Evolutionary conservation across 352 stramenopile species (phyloP).

Genomic region (Phytopythium kandeliae): DNA sequence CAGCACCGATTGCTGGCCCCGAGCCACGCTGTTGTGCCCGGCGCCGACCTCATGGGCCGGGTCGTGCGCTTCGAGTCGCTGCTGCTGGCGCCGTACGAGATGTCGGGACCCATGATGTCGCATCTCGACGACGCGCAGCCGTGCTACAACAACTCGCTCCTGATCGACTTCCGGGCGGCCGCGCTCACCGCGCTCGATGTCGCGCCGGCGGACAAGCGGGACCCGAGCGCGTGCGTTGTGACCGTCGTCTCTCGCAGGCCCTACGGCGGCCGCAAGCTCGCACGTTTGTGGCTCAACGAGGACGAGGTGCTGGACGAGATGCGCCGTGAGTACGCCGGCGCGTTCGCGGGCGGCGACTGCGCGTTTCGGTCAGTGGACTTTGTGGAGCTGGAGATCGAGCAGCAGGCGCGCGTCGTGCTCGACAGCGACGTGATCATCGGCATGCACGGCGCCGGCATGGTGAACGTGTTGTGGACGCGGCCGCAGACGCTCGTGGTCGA

Average conservation of each 20-base stretch:
- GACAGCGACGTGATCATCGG: conserved; percentile 70
- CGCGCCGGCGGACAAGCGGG: background rate
- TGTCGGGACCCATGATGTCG: conserved; percentile 31
- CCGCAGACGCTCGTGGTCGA: conserved; percentile 53
- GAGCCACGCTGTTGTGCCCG: conserved; percentile 20
- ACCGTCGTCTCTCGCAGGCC: conserved; percentile 51
- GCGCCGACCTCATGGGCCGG: conserved; percentile 18
- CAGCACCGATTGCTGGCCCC: conserved; percentile 29
- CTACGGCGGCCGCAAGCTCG: conserved; percentile 40
- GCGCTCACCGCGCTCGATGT: conserved; percentile 19
- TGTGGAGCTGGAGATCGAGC: conserved; percentile 34
- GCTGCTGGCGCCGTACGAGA: conserved; percentile 29
- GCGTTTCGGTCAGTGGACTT: conserved; percentile 59
- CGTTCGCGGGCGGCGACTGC: conserved; percentile 1
- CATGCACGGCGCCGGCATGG: conserved; percentile 78
- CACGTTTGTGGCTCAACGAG: conserved; percentile 65
- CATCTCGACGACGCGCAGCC: conserved; percentile 42
- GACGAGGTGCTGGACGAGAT: conserved; percentile 45
- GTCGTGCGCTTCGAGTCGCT: conserved; percentile 30
- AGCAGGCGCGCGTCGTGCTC: conserved; percentile 58
- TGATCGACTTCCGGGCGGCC: conserved; percentile 16
- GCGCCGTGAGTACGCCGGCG: conserved; percentile 17
- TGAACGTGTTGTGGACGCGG: conserved; percentile 65
- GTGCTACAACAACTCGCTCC: conserved; percentile 17
- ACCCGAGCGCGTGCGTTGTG: conserved; percentile 19